Evolutionary conservation across 495 filamentous ascomycete species (phyloP).

Genomic region (Penicillium pancosmium): DNA sequence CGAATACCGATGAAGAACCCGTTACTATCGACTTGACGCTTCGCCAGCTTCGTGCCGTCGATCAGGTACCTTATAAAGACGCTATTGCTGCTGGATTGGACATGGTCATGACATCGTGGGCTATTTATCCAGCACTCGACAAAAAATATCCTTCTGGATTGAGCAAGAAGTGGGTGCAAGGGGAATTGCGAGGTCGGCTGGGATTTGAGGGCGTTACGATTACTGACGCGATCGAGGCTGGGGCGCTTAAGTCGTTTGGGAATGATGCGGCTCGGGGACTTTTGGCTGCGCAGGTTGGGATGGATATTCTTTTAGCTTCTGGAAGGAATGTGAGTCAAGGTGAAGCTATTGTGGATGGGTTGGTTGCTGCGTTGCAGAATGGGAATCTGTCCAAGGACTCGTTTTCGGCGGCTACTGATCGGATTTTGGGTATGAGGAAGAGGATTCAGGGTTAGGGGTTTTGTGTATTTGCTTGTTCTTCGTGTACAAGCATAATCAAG

Average conservation of each 20-base stretch:
- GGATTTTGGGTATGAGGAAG: conserved; percentile 27
- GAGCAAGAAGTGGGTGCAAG: conserved; percentile 32
- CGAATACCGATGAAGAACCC: conserved; percentile 36
- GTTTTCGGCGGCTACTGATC: conserved; percentile 23
- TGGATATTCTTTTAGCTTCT: conserved; percentile 38
- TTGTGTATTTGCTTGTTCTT: neutral
- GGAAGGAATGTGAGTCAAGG: conserved; percentile 35
- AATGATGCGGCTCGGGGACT: conserved; percentile 25
- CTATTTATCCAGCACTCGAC: conserved; percentile 37
- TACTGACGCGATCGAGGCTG: conserved; percentile 41
- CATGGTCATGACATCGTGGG: conserved; percentile 43
- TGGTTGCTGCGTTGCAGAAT: conserved; percentile 28
- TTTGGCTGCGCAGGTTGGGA: conserved; percentile 32
- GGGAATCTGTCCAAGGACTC: conserved; percentile 17
- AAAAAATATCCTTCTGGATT: conserved; percentile 32
- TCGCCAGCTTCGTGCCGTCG: conserved; percentile 25
- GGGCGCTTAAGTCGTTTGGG: conserved; percentile 31
- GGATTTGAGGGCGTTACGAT: conserved; percentile 37
- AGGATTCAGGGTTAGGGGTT: conserved; percentile 12
- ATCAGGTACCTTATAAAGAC: conserved; percentile 29
- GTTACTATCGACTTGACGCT: conserved; percentile 33
- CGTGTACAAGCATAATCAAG: no score
- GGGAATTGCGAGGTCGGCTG: conserved; percentile 33
- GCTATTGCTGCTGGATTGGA: conserved; percentile 35
- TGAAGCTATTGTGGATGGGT: conserved; percentile 24